Conservation (phyloP, 306 rosid genomes). For the Cyclanthera cordifolia region DNA sequence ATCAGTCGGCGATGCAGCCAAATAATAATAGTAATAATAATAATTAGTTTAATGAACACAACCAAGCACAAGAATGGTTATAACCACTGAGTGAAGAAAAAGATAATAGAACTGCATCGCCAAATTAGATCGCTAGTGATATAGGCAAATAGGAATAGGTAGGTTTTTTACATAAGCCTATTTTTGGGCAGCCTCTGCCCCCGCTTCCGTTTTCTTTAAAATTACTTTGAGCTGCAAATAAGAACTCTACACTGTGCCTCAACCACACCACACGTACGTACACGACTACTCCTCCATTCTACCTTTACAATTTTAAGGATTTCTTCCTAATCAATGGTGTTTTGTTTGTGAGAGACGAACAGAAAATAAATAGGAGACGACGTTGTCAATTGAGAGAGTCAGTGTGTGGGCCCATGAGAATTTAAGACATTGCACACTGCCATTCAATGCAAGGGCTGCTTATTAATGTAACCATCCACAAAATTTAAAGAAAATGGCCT, state of each 20-base stretch:
- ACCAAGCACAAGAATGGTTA: neutral
- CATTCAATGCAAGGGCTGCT: neutral
- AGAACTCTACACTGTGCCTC: neutral
- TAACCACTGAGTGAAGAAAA: slow-evolving; percentile 13
- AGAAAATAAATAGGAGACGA: no score
- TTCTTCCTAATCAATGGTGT: neutral
- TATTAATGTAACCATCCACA: neutral
- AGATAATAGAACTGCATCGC: slow-evolving; percentile 14
- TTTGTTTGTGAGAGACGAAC: neutral
- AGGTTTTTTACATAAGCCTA: slow-evolving; percentile 20
- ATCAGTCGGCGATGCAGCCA: slow-evolving; percentile 18
- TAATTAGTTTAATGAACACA: neutral
- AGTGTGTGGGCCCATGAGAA: neutral
- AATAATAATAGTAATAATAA: slow-evolving; percentile 2
- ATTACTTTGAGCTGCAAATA: neutral
- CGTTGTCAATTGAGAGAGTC: neutral
- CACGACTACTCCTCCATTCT: neutral
- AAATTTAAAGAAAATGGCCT: neutral
- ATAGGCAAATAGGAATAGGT: neutral
- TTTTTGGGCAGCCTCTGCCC: neutral
- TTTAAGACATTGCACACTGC: neutral
- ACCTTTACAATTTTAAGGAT: neutral
- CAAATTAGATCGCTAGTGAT: slow-evolving; percentile 6
- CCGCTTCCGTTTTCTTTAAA: neutral
- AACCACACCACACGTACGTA: neutral